Conservation (phyloP, 1,284 basidiomycete species). For the Porodaedalea pini region DNA sequence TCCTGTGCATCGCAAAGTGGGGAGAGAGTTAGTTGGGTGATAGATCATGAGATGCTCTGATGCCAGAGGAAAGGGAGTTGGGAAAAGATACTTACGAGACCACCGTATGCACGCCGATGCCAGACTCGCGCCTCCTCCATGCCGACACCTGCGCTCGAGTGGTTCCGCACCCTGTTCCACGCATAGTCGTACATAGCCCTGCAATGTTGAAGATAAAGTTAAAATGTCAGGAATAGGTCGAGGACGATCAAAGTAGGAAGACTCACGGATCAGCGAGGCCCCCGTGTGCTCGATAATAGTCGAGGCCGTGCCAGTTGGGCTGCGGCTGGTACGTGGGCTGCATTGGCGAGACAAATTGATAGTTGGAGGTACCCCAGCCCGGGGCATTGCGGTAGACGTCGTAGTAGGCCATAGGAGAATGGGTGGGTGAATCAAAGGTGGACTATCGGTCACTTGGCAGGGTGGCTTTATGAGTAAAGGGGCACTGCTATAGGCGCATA, state of each 20-base stretch:
- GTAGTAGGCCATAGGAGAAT: conserved; percentile 31
- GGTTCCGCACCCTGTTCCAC: conserved; percentile 47
- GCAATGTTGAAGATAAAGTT: conserved; percentile 19
- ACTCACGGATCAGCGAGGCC: conserved; percentile 52
- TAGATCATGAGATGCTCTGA: not conserved
- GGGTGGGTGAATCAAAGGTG: conserved; percentile 16
- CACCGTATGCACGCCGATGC: conserved; percentile 58
- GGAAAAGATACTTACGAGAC: conserved; percentile 36
- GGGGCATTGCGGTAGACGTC: conserved; percentile 44
- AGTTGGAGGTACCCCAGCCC: conserved; percentile 51
- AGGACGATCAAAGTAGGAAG: conserved; percentile 1
- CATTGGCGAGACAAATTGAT: conserved; percentile 52
- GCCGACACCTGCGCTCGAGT: conserved; percentile 42
- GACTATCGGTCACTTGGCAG: conserved; percentile 13
- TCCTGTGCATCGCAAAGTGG: conserved; percentile 33
- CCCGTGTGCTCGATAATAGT: conserved; percentile 61
- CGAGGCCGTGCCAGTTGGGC: conserved; percentile 54
- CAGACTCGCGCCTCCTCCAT: conserved; percentile 52
- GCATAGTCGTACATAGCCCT: conserved; percentile 57
- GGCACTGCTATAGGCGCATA: not conserved
- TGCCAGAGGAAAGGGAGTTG: not conserved
- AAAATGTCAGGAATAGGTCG: conserved; percentile 20
- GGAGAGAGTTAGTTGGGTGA: not conserved
- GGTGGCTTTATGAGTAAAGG: conserved; percentile 12
- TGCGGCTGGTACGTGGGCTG: conserved; percentile 55